Conservation (phyloP, 1,284 basidiomycete species). For the Gastroboletus turbinatus region DNA sequence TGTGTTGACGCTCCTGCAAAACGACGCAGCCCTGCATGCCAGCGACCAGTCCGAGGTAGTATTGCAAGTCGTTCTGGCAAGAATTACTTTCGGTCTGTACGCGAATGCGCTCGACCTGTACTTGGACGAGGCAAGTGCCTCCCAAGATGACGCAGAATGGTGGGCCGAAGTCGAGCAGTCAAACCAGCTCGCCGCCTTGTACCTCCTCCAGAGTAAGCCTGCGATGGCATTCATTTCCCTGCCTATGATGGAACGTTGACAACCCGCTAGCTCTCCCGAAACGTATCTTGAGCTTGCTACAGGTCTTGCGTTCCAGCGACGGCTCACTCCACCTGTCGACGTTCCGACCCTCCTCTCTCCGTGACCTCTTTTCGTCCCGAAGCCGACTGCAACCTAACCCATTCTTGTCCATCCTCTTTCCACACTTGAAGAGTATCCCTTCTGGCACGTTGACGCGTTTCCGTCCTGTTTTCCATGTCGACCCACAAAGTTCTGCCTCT, state of each 20-base stretch:
- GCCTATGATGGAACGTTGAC: conserved; percentile 2
- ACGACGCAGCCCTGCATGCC: background rate
- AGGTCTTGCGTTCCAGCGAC: conserved; percentile 45
- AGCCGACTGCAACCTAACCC: conserved; percentile 45
- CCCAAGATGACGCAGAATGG: conserved; percentile 73
- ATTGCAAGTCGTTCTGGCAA: conserved; percentile 38
- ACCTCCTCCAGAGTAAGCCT: conserved; percentile 63
- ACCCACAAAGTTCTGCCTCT: conserved; percentile 6
- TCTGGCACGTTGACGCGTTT: conserved; percentile 11
- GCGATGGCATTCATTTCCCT: conserved; percentile 20
- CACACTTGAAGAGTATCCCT: conserved; percentile 44
- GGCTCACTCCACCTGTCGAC: conserved; percentile 49
- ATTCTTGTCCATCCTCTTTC: conserved; percentile 60
- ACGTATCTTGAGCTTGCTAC: conserved; percentile 50
- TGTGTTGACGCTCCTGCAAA: conserved; percentile 17
- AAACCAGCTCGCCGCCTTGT: conserved; percentile 46
- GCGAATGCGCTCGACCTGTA: conserved; percentile 55
- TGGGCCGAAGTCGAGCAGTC: conserved; percentile 70
- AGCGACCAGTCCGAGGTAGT: conserved; percentile 5
- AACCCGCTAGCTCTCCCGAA: conserved; percentile 51
- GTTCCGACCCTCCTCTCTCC: conserved; percentile 52
- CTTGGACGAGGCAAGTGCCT: conserved; percentile 58
- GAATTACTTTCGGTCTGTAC: conserved; percentile 57
- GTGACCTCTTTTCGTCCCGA: conserved; percentile 47
- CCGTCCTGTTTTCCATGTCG: conserved; percentile 5